Evolutionary conservation across 164 flowering plant species (phyloP).

Genomic region (Annona cherimola): DNA sequence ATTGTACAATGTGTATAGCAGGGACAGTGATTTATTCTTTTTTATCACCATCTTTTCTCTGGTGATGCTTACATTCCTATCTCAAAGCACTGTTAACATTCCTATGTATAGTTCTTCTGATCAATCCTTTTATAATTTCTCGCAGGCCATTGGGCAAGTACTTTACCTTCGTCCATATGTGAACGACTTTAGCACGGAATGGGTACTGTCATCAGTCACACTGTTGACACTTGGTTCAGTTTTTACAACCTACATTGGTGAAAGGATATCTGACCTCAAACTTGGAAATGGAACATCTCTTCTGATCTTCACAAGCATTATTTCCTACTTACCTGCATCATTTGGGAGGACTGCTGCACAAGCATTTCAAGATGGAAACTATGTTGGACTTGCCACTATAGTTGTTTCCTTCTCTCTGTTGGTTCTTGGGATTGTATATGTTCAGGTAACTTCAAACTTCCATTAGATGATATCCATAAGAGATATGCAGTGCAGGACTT

Average conservation of each 20-base stretch:
- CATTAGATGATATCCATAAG: no score
- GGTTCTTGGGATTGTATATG: slow-evolving; percentile 94
- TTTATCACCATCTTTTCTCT: background rate
- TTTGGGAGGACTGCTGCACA: slow-evolving; percentile 87
- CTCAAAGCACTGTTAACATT: background rate
- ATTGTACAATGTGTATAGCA: background rate
- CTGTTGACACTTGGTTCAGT: slow-evolving; percentile 91
- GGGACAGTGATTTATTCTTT: background rate
- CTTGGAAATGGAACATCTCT: slow-evolving; percentile 99
- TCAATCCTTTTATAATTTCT: background rate
- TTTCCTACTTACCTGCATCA: slow-evolving; percentile 97
- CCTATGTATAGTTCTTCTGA: background rate
- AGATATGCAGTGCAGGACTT: background rate
- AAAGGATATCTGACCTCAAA: slow-evolving; percentile 84
- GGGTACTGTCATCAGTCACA: slow-evolving; percentile 81
- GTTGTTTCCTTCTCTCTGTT: slow-evolving; percentile 67
- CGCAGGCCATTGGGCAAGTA: slow-evolving; percentile 96
- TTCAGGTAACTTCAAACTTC: slow-evolving; percentile 61
- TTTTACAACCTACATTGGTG: slow-evolving; percentile 88
- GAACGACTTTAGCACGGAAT: slow-evolving; percentile 82
- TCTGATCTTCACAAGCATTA: slow-evolving; percentile 89
- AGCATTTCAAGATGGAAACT: slow-evolving; percentile 92
- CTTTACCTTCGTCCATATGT: slow-evolving; percentile 91
- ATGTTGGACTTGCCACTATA: slow-evolving; percentile 63
- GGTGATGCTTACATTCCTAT: background rate